phyloP scores from a whole-genome alignment of 1,139 yeast species.

The Candida anutae region DNA sequence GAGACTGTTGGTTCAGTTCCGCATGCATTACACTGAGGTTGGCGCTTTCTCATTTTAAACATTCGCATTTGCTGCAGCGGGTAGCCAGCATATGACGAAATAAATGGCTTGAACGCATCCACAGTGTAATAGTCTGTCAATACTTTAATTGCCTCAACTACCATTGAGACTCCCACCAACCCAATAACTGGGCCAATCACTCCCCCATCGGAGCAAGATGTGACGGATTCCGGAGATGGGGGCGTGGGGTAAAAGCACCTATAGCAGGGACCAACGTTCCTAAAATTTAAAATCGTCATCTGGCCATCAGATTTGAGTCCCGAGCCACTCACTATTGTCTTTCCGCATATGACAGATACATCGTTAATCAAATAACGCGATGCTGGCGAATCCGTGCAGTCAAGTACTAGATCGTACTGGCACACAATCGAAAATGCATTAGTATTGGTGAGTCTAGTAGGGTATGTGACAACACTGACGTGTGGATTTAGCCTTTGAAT shows the following conservation, averaged over 20 bases:
- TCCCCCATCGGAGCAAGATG: slow-evolving; percentile 91
- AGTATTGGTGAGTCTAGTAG: slow-evolving; percentile 39
- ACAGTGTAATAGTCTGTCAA: slow-evolving; percentile 48
- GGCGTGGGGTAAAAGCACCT: slow-evolving; percentile 90
- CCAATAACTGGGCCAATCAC: slow-evolving; percentile 96
- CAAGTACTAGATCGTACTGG: slow-evolving; percentile 70
- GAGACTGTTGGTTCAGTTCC: slow-evolving; percentile 47
- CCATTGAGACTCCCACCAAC: slow-evolving; percentile 80
- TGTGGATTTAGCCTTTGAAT: slow-evolving; percentile 57
- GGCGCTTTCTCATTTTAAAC: slow-evolving; percentile 74
- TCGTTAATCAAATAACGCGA: slow-evolving; percentile 85
- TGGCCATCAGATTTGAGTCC: slow-evolving; percentile 93
- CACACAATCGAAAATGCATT: slow-evolving; percentile 61
- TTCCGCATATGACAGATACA: slow-evolving; percentile 60
- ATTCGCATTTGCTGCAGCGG: slow-evolving; percentile 63
- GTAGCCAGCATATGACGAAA: slow-evolving; percentile 66
- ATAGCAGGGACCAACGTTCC: slow-evolving; percentile 80
- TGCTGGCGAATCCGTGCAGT: slow-evolving; percentile 92
- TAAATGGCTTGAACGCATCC: slow-evolving; percentile 56
- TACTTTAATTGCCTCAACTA: slow-evolving; percentile 76
- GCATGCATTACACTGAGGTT: slow-evolving; percentile 57
- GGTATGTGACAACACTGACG: slow-evolving; percentile 47
- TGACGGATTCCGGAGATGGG: slow-evolving; percentile 76
- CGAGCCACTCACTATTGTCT: slow-evolving; percentile 83
- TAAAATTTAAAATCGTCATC: slow-evolving; percentile 62